Evolutionary conservation across 148 eudicot genomes (phyloP).

Genomic region (Arbutus unedo): DNA sequence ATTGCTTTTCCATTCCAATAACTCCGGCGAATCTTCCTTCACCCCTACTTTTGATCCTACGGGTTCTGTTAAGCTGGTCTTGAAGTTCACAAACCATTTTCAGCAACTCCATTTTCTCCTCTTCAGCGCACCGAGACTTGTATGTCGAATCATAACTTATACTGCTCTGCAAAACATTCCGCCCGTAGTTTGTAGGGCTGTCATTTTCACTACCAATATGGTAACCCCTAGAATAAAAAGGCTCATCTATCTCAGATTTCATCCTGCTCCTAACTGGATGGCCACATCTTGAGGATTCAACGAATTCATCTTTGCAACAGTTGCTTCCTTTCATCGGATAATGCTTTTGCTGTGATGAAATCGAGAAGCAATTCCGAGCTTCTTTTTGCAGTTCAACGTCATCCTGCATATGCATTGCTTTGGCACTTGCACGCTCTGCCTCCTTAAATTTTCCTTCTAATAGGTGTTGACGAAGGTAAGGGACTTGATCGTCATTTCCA

Average conservation of each 20-base stretch:
- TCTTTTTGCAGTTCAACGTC: conserved; percentile 23
- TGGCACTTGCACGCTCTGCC: conserved; percentile 18
- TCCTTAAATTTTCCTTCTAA: conserved; percentile 27
- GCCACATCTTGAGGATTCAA: conserved; percentile 20
- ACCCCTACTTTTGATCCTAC: conserved; percentile 15
- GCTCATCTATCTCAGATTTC: conserved; percentile 27
- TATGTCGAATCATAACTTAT: conserved; percentile 25
- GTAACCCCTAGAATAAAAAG: conserved; percentile 30
- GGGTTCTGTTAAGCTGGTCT: conserved; percentile 37
- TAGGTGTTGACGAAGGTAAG: conserved; percentile 12
- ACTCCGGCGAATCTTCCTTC: conserved; percentile 25
- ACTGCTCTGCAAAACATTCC: conserved; percentile 27
- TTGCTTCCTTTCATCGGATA: conserved; percentile 25
- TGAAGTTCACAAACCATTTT: conserved; percentile 42
- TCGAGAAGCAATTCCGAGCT: conserved; percentile 20
- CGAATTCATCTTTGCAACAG: conserved; percentile 23
- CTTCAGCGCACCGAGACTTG: conserved; percentile 30
- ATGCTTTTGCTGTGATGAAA: conserved; percentile 25
- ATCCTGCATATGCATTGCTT: conserved; percentile 16
- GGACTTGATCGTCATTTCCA: conserved; percentile 50
- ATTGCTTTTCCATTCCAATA: conserved; percentile 29
- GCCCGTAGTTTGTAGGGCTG: conserved; percentile 37
- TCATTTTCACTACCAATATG: conserved; percentile 38
- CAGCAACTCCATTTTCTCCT: conserved; percentile 32
- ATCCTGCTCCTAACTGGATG: conserved; percentile 25